Evolutionary conservation across 768 basidiomycete genomes (phyloP), one percentile per base, ranked within the genome.

Genomic region (Trametes cubensis): DNA sequence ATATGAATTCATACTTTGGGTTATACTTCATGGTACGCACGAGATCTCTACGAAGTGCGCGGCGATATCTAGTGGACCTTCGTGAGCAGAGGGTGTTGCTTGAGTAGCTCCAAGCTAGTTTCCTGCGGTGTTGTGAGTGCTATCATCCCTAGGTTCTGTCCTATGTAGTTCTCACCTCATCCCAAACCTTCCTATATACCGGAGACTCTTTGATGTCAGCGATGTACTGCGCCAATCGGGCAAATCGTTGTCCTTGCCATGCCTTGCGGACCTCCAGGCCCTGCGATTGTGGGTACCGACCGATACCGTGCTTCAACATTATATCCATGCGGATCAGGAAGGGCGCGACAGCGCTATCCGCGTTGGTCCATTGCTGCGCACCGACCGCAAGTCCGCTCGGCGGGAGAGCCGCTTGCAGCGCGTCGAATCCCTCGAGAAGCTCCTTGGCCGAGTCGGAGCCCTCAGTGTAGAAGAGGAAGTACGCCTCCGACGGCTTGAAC

Each of bases 331-430:
- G 77, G 17, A 78, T 83, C 17, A 87, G 64, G 77, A 88, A 85
- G 1, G 88, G 85, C 3, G 80, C 75, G 15, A 86, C 68, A 0
- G 84, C 81, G 3, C 83, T 81, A 64, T 89, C 88, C 6, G 86
- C 88, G 51, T 83, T 82, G 18, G 80, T 84, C 70, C 79, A 89
- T n/a, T 74, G 68, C 34, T 11, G 34, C 34, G 6, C 34, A 3
- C 77, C 77, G 7, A 75, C 54, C 5, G 66, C 84, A 44, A 75
- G 84, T 18, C 81, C 82, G 42, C 78, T 76, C 6, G 69, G 63
- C 0, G 83, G 81, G 30, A 90, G 75, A n/a, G 82, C 73, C 13
- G 62, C 67, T 68, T 88, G 86, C 20, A 85, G 63, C 18, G 70
- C 71, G 46, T 84, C 81, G 41, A 85, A 68, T 0, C 73, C 81